phyloP scores from a whole-genome alignment of 768 basidiomycete species.

The Phanerodontia chrysosporium region DNA sequence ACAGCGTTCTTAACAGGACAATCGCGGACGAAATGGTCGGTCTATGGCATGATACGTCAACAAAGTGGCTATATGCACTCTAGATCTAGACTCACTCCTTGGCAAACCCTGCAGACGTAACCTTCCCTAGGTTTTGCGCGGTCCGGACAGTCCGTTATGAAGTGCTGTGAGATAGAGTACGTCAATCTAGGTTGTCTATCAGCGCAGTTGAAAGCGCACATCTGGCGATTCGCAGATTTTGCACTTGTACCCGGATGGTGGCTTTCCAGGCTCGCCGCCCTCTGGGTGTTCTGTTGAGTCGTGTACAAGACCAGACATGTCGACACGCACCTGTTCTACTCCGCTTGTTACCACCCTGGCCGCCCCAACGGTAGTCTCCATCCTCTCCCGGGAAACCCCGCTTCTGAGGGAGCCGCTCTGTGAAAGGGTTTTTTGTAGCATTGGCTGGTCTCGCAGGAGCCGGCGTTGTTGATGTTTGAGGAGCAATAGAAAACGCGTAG shows the following conservation, averaged over 20 bases:
- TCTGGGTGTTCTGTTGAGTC: constrained; percentile 5
- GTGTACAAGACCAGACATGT: background rate
- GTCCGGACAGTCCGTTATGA: constrained; percentile 72
- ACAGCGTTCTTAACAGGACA: constrained; percentile 77
- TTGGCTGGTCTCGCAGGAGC: constrained; percentile 50
- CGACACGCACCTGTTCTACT: constrained; percentile 44
- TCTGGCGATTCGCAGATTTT: constrained; percentile 72
- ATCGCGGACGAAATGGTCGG: constrained; percentile 84
- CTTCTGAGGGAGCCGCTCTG: constrained; percentile 43
- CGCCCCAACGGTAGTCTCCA: constrained; percentile 64
- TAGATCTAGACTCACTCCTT: constrained; percentile 41
- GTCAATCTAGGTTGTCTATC: background rate
- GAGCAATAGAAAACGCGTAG: constrained; percentile 88
- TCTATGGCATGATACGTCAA: constrained; percentile 31
- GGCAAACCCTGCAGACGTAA: constrained; percentile 86
- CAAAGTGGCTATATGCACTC: background rate
- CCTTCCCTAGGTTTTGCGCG: constrained; percentile 73
- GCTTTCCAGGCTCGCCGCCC: constrained; percentile 49
- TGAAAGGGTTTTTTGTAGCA: constrained; percentile 68
- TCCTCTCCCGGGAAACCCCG: constrained; percentile 41
- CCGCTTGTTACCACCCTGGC: constrained; percentile 45
- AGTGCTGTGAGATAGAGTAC: constrained; percentile 47
- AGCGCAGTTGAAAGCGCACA: constrained; percentile 36
- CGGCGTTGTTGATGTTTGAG: constrained; percentile 38
- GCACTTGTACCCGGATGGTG: constrained; percentile 73